phyloP scores from a whole-genome alignment of 140 eudicot species.

The Bidens hawaiensis region DNA sequence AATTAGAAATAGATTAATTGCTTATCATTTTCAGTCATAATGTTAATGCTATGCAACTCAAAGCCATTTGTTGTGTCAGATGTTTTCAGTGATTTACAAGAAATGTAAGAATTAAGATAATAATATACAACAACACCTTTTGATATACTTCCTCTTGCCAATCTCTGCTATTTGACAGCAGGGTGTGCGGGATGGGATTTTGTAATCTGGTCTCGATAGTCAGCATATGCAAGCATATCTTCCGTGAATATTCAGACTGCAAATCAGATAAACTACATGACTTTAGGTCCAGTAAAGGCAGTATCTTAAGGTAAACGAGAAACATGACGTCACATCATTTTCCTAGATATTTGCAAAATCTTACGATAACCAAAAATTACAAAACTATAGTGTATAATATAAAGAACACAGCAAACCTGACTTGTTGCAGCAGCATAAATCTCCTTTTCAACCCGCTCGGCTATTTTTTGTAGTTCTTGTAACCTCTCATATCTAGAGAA shows the following conservation, averaged over 20 bases:
- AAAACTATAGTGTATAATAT: not conserved
- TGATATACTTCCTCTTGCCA: not conserved
- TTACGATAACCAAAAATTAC: not conserved
- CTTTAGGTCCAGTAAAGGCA: not conserved
- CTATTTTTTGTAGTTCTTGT: slow-evolving; percentile 30
- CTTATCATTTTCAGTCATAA: not conserved
- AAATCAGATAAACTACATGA: not conserved
- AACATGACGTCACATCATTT: not conserved
- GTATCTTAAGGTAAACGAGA: slow-evolving; percentile 4
- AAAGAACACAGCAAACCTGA: slow-evolving; percentile 45
- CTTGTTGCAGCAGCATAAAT: slow-evolving; percentile 37
- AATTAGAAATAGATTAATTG: not conserved
- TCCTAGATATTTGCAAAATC: not conserved
- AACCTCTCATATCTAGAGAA: slow-evolving; percentile 33
- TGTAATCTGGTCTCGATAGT: slow-evolving; percentile 51
- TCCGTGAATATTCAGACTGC: slow-evolving; percentile 60
- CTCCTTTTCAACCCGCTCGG: slow-evolving; percentile 59
- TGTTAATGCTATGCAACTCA: not conserved
- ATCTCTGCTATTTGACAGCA: not conserved
- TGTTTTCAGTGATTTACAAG: not conserved
- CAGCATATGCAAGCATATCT: slow-evolving; percentile 55
- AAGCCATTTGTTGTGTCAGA: not conserved
- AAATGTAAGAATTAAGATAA: not conserved
- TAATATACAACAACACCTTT: slow-evolving; percentile 10
- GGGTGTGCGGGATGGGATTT: slow-evolving; percentile 32